Conservation (phyloP, 2,329 filamentous ascomycete genomes). For the Apiospora koreana region DNA sequence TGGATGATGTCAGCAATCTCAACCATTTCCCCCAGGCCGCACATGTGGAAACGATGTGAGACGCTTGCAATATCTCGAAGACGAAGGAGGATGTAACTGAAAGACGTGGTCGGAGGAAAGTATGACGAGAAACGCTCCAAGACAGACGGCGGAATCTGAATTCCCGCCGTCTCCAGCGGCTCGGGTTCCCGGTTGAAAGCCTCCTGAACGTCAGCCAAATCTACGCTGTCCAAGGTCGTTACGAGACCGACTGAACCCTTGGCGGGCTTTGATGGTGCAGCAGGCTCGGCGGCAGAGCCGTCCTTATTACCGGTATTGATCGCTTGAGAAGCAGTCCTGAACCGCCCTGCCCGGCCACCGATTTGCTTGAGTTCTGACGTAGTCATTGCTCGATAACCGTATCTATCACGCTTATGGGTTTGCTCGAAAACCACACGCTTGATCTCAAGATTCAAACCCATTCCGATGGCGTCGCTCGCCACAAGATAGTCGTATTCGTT, state of each 20-base stretch:
- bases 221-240: conserved; percentile 72
- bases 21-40: conserved; percentile 62
- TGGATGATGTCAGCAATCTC: conserved; percentile 76
- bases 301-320: conserved; percentile 25
- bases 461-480: conserved; percentile 93
- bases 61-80: conserved; percentile 69
- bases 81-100: conserved; percentile 79
- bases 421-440: conserved; percentile 88
- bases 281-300: conserved; percentile 12
- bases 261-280: conserved; percentile 25
- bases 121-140: conserved; percentile 78
- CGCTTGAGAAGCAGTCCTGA: conserved; percentile 67
- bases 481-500: conserved; percentile 96
- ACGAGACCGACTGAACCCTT: conserved; percentile 62
- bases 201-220: conserved; percentile 62
- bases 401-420: conserved; percentile 70
- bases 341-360: conserved; percentile 87
- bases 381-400: conserved; percentile 56
- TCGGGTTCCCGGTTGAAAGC: conserved; percentile 66
- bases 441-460: conserved; percentile 93
- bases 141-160: conserved; percentile 70
- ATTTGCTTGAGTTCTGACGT: conserved; percentile 92
- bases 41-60: conserved; percentile 70
- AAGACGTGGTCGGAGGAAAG: conserved; percentile 78
- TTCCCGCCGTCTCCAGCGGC: conserved; percentile 69